Conservation (phyloP, 805 yeast species). For the Candida hungchunana region DNA sequence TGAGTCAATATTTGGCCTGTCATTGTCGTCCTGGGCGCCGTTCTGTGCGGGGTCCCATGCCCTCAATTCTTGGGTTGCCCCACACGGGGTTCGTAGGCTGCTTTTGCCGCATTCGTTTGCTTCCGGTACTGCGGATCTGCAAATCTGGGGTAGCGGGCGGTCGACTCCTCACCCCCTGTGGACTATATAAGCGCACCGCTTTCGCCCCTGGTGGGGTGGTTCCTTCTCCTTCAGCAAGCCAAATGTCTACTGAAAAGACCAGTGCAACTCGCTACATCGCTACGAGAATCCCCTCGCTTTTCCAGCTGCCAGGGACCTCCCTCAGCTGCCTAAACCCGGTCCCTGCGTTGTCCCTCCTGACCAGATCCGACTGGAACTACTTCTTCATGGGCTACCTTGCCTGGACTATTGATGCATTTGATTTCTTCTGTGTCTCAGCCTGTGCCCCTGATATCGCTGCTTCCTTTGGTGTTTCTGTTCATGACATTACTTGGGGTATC, state of each 20-base stretch:
- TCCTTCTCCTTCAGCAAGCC: too few species aligned
- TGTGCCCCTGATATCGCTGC: constrained; percentile 48
- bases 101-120: too few species aligned
- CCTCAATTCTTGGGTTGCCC: too few species aligned
- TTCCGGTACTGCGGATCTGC: too few species aligned
- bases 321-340: constrained; percentile 38
- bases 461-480: constrained; percentile 39
- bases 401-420: constrained; percentile 74
- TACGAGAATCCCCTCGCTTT: constrained; percentile 27
- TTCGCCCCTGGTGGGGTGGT: too few species aligned
- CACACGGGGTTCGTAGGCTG: too few species aligned
- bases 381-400: constrained; percentile 57
- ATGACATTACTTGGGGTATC: constrained; percentile 66
- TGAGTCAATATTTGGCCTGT: too few species aligned
- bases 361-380: constrained; percentile 47
- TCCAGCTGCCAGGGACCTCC: constrained; percentile 25
- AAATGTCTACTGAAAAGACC: constrained; percentile 2
- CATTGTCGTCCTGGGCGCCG: too few species aligned
- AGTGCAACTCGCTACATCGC: constrained; percentile 16
- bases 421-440: constrained; percentile 60
- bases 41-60: too few species aligned
- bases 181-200: too few species aligned
- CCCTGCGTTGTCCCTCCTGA: constrained; percentile 35
- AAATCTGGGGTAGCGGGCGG: too few species aligned
- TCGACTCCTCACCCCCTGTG: too few species aligned